Conservation (phyloP, 2,329 filamentous ascomycete species). For the Arthrobotrys sphaeroides region DNA sequence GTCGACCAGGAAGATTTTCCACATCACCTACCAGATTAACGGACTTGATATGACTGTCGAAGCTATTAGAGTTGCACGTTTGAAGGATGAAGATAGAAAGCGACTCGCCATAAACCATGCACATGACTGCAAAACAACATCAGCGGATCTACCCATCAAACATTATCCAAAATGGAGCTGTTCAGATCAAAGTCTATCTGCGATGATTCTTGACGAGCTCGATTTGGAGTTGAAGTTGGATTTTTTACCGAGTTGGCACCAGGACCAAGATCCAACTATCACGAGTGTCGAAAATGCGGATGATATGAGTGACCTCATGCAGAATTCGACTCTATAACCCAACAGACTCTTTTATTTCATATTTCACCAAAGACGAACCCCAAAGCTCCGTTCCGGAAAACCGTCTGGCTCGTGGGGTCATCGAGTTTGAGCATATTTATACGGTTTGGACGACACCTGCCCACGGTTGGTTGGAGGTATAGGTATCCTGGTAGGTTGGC, state of each 20-base stretch:
- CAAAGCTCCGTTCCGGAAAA: no score
- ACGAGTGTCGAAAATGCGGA: background rate
- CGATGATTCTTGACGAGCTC: conserved; percentile 36
- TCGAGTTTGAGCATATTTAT: background rate
- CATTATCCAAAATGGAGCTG: conserved; percentile 42
- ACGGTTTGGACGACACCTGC: no score
- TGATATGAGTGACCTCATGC: conserved; percentile 17
- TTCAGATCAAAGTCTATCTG: conserved; percentile 10
- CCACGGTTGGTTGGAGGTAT: no score
- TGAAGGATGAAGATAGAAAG: conserved; percentile 32
- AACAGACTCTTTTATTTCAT: background rate
- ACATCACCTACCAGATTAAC: conserved; percentile 34
- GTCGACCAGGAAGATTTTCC: conserved; percentile 15
- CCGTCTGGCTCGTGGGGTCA: no score
- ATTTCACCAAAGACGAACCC: no score
- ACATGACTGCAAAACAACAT: conserved; percentile 27
- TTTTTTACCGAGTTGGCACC: background rate
- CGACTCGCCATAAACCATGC: conserved; percentile 12
- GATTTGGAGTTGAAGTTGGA: conserved; percentile 33
- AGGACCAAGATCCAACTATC: background rate
- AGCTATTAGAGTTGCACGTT: conserved; percentile 1
- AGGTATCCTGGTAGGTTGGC: no score
- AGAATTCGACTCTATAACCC: conserved; percentile 12
- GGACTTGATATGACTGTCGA: conserved; percentile 14
- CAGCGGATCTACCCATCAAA: conserved; percentile 24